Conservation (phyloP, 495 filamentous ascomycete species). For the Melanomma pulvis-pyrius region DNA sequence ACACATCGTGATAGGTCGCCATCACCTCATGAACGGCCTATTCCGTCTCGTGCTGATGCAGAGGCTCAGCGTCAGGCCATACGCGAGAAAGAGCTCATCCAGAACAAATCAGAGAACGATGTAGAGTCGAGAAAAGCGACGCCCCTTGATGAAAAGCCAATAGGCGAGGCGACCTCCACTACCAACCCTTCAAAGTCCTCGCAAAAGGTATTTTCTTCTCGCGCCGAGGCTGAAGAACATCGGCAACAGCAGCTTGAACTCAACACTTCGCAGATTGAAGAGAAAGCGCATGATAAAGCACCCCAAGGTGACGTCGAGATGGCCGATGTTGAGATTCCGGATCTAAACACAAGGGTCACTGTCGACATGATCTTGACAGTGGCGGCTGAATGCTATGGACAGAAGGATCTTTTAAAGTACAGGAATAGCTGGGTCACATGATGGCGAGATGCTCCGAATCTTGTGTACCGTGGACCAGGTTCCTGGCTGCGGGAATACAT, state of each 20-base stretch:
- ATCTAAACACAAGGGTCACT: constrained; percentile 28
- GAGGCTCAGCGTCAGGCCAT: constrained; percentile 8
- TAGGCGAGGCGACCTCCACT: background rate
- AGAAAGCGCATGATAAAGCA: background rate
- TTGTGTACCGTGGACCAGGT: background rate
- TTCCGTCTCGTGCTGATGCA: constrained; percentile 13
- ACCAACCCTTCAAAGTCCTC: background rate
- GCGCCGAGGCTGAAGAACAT: constrained; percentile 20
- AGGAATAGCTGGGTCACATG: constrained; percentile 51
- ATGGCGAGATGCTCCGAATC: background rate
- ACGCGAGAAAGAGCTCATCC: background rate
- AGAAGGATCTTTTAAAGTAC: constrained; percentile 79
- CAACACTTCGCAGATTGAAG: constrained; percentile 43
- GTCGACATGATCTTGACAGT: constrained; percentile 88
- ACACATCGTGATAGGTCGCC: background rate
- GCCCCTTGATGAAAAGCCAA: background rate
- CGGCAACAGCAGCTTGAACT: constrained; percentile 21
- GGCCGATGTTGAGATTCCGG: constrained; percentile 49
- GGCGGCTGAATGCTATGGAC: constrained; percentile 86
- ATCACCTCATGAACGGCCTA: background rate
- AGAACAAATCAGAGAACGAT: background rate
- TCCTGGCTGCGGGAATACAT: background rate
- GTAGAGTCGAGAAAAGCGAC: background rate
- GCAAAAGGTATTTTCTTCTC: constrained; percentile 10
- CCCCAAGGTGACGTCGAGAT: background rate